Percentiles rank a stretch among this genome's conserved stretches.
phyloP scores from a whole-genome alignment of 192 early-diverging fungal genomes.

The Backusella parvicylindrica region DNA sequence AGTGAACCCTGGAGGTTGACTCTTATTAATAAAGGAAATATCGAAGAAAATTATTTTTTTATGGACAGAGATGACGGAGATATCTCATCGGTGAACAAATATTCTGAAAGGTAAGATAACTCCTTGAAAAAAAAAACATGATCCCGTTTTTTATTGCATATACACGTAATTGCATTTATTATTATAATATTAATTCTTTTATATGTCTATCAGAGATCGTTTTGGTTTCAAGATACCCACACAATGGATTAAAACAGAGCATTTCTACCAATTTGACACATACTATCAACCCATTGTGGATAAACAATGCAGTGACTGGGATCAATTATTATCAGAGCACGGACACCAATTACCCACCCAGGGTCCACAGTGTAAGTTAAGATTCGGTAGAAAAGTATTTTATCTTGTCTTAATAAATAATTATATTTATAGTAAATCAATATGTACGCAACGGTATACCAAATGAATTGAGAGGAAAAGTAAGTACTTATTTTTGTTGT shows the following conservation, averaged over 20 bases:
- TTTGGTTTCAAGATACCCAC: conserved; percentile 55
- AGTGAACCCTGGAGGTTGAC: conserved; percentile 8
- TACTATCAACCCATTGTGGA: conserved; percentile 47
- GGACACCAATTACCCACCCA: not conserved
- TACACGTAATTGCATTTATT: not conserved
- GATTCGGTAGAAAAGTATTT: not conserved
- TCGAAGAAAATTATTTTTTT: conserved; percentile 7
- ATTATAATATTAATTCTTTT: not conserved
- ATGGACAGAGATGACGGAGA: not conserved
- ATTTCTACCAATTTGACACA: conserved; percentile 45
- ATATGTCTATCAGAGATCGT: conserved; percentile 37
- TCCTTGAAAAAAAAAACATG: not conserved
- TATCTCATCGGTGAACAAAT: not conserved
- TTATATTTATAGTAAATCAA: conserved; percentile 48
- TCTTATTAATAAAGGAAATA: not conserved
- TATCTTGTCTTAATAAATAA: not conserved
- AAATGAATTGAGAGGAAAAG: conserved; percentile 51
- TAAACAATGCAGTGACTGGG: conserved; percentile 45
- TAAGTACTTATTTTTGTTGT: conserved; percentile 19
- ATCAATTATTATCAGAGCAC: conserved; percentile 37
- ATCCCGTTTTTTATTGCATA: not conserved
- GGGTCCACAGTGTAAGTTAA: not conserved
- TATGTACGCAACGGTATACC: conserved; percentile 76
- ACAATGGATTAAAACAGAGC: conserved; percentile 44
- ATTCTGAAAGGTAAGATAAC: not conserved